A percentile compares a stretch with the other conserved stretches of the same genome.
These are phyloP conservation scores for Pseudogymnoascus pannorum DNA, from an alignment of 2,329 filamentous ascomycete genomes.

Conservation along the genomic window DNA sequence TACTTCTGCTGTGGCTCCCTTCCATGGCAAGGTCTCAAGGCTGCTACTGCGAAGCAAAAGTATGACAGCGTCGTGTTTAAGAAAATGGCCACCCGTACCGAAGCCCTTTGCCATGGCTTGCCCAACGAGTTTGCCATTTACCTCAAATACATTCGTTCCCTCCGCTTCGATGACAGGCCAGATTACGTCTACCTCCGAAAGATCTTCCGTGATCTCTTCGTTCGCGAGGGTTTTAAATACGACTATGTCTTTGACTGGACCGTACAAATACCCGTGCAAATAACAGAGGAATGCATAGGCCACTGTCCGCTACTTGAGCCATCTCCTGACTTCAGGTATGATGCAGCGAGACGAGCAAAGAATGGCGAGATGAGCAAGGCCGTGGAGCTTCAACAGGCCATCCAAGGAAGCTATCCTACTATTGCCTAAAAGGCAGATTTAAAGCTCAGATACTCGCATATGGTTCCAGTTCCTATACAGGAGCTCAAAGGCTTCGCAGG, in stretches of 20 bases:
- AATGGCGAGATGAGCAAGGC: no score
- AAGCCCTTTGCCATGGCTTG: conserved; percentile 97
- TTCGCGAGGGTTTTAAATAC: conserved; percentile 98
- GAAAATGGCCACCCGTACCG: conserved; percentile 99
- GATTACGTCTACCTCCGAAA: conserved; percentile 99
- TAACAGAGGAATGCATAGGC: conserved; percentile 99
- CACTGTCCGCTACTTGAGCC: conserved; percentile 56
- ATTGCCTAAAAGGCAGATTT: no score
- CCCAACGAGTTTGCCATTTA: conserved; percentile 99
- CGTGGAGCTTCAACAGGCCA: no score
- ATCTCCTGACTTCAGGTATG: no score
- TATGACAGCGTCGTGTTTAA: conserved; percentile 99
- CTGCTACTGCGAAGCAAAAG: conserved; percentile 99
- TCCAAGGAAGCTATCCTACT: no score
- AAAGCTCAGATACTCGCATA: no score
- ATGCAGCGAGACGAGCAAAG: no score
- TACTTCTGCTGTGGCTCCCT: conserved; percentile 99
- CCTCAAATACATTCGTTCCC: conserved; percentile 96
- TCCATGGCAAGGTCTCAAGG: conserved; percentile 97
- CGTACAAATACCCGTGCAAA: conserved; percentile 98
- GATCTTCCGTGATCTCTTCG: conserved; percentile 99
- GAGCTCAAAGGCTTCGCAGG: conserved; percentile 16
- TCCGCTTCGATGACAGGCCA: conserved; percentile 98
- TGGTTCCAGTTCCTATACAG: conserved; percentile 13
- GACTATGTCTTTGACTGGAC: conserved; percentile 99